Conservation (phyloP, 306 rosid genomes). For the Vachellia pachyceras region DNA sequence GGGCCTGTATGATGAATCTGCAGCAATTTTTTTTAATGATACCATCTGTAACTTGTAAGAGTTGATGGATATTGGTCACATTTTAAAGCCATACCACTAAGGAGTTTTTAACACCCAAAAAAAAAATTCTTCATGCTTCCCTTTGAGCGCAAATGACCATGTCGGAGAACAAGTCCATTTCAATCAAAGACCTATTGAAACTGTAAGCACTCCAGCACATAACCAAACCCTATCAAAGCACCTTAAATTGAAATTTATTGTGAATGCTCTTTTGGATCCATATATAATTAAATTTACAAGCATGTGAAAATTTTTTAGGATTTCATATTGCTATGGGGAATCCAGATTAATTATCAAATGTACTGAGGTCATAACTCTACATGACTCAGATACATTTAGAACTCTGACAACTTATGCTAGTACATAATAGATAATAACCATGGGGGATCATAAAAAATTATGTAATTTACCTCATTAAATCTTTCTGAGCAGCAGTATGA, state of each 20-base stretch:
- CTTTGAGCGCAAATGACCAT: conserved; percentile 15
- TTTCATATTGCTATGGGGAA: conserved; percentile 3
- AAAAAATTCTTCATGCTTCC: neutral
- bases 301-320: conserved; percentile 21
- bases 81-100: neutral
- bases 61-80: neutral
- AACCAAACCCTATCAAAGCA: conserved; percentile 5
- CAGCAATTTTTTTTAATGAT: neutral
- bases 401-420: conserved; percentile 11
- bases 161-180: neutral
- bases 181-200: neutral
- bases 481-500: conserved; percentile 42
- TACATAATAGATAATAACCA: conserved; percentile 22
- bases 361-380: conserved; percentile 12
- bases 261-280: conserved; percentile 4
- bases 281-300: neutral
- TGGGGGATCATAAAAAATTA: neutral
- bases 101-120: neutral
- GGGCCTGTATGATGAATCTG: neutral
- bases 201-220: conserved; percentile 1
- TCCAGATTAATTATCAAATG: neutral
- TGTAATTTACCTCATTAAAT: conserved; percentile 51
- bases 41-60: neutral
- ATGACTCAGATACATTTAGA: conserved; percentile 23
- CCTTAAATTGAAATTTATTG: neutral